Base-by-base conservation (phyloP, 179 eudicot genomes). In the Corrigiola litoralis region DNA sequence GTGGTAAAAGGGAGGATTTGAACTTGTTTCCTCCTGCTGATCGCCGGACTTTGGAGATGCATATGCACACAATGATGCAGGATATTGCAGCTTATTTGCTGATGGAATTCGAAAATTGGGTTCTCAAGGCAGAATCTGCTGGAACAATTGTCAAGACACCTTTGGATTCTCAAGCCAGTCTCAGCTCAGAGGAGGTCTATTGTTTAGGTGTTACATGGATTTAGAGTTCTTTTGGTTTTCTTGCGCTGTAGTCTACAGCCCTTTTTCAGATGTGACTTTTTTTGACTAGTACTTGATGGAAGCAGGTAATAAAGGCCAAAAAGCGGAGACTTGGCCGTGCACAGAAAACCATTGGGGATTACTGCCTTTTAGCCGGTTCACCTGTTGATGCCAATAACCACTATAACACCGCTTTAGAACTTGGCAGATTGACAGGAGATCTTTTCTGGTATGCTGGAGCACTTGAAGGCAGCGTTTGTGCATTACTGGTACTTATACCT, bases 151-250 rank as follows among this genome's bases (percentile, higher is more conserved):
- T 89, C 61, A 92, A 92, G 84, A 92, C 98, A 31, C 98, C 98
- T 67, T 72, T 92, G 63, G 97, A 92, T 85, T 92, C 98, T 73
- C 97, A 92, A 92, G 90, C 98, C 61, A 90, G 85, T 86, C 97
- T 94, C 78, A 86, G 84, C 81, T 90, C 99, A 81, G 97, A 94
- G 96, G 98, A 94, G 97, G 99, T 94, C 80, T 81, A 85, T 85
- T 69, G 78, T 87, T 89, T 85, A 87, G 94, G 96, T 92, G 88
- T 84, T 84, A 73, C 75, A 72, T 77, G 63, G 60, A 70, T 80
- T 82, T 85, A 58, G 76, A 55, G n/a, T n/a, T n/a, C n/a, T 65
- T 73, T 61, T 45, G 55, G 46, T 25, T 13, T 44, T 58, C 63
- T 65, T 60, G 62, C 61, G 49, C 14, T 52, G 17, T 4, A 41